Conservation (phyloP, 305 asterid species). For the Caryopteris hybrid region DNA sequence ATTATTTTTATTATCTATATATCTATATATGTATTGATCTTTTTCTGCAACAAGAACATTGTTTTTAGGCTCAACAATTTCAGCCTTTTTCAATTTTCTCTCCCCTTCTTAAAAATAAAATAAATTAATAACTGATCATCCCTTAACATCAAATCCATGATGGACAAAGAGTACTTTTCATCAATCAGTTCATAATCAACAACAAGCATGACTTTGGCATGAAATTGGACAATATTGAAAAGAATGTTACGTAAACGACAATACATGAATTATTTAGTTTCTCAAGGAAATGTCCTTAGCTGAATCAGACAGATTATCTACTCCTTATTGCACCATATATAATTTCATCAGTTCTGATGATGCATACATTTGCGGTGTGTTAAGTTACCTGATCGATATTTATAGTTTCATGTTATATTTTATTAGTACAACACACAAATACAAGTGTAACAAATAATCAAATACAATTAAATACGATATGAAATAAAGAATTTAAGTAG, state of each 20-base stretch:
- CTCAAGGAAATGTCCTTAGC: background rate
- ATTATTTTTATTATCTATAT: no score
- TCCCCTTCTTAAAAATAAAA: background rate
- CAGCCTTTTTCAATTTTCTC: background rate
- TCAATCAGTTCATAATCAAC: background rate
- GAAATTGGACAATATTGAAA: slow-evolving; percentile 2
- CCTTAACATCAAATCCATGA: background rate
- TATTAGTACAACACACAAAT: no score
- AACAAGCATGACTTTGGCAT: background rate
- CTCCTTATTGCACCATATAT: background rate
- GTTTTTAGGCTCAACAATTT: background rate
- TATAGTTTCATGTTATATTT: no score
- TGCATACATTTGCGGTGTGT: no score
- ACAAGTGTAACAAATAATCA: no score
- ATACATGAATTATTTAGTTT: background rate
- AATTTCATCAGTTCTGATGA: no score
- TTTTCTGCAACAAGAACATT: no score
- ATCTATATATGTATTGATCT: no score
- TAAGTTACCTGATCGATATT: no score
- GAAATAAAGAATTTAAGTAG: no score
- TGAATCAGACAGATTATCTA: background rate
- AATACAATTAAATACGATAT: no score
- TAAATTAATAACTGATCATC: background rate
- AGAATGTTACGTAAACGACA: background rate
- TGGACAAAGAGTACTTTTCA: background rate